Base-by-base conservation (phyloP, 2,329 filamentous ascomycete genomes). In the Epichloe festucae region DNA sequence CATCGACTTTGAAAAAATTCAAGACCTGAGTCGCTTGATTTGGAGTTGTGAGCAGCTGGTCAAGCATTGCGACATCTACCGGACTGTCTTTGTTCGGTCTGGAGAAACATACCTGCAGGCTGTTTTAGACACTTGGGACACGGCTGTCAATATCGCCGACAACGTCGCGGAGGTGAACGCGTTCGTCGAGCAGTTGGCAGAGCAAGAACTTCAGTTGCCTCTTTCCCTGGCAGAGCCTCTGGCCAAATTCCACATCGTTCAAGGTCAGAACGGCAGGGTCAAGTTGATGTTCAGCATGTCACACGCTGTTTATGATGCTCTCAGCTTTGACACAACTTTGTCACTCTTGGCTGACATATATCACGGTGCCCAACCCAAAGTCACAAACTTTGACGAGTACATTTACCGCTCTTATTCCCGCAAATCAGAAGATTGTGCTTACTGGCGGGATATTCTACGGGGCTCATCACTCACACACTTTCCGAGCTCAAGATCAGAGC, bases 361-460 rank as follows among this genome's bases (percentile, higher is more conserved):
- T 15, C 10, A 38, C 15, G 35, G 52, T 52, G 15, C 69, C 62
- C 0, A 38, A 52, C 14, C 54, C 67, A 1, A 56, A 58, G 46
- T 63, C 23, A 61, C 60, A 34, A 46, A 59, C 60, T 23, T 23
- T 23, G 23, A 2, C 23, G 23, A 6, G 23, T 23, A 23, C 23
- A 23, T 23, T 23, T 23, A 23, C 23, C 23, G 23, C 23, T 23
- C 23, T 23, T 23, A 23, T 6, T 23, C 5, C 23, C 23, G 23
- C 4, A 23, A 23, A 23, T 23, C 23, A 23, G 23, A 23, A 6
- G 23, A 23, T 23, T 0, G 23, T 23, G 23, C 23, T 6, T 23
- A 23, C 23, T 23, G 23, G 23, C 23, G 23, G 23, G 23, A 23
- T 23, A 23, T 23, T 23, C 23, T 23, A 23, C 23, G 5, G 23